Evolutionary conservation across 129 eudicot species (phyloP).

Genomic region (Tagetes patula): DNA sequence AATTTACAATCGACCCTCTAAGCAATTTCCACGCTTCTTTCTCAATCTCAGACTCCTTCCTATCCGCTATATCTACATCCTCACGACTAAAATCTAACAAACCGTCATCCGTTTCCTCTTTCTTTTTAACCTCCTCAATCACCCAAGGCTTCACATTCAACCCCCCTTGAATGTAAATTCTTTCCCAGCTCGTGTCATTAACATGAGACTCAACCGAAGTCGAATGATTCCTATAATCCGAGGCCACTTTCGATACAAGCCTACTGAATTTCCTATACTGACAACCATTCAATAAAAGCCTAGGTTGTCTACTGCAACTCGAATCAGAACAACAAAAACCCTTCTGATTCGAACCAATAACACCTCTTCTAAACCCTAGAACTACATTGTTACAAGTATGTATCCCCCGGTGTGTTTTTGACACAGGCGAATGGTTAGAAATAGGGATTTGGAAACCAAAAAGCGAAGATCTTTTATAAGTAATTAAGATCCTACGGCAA

Average conservation of each 20-base stretch:
- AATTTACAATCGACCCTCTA: conserved; percentile 65
- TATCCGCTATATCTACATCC: conserved; percentile 37
- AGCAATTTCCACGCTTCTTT: conserved; percentile 83
- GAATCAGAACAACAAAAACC: conserved; percentile 64
- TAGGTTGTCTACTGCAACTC: conserved; percentile 54
- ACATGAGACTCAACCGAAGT: conserved; percentile 59
- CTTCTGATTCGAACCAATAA: conserved; percentile 50
- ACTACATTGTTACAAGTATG: conserved; percentile 35
- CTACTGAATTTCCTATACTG: conserved; percentile 30
- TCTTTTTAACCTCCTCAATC: conserved; percentile 41
- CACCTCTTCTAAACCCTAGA: conserved; percentile 45
- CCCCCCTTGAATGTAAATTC: conserved; percentile 67
- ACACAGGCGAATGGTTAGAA: conserved; percentile 33
- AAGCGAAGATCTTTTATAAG: conserved; percentile 49
- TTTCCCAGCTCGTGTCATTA: conserved; percentile 59
- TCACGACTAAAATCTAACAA: conserved; percentile 24
- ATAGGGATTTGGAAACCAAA: conserved; percentile 47
- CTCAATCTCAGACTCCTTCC: conserved; percentile 61
- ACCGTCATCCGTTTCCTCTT: conserved; percentile 32
- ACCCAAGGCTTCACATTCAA: conserved; percentile 71
- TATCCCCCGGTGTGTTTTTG: conserved; percentile 43
- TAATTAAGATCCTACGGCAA: conserved; percentile 51
- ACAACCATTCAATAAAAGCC: conserved; percentile 45
- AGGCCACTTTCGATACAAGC: conserved; percentile 65
- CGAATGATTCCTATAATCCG: conserved; percentile 69